Evolutionary conservation across 2,329 filamentous ascomycete species (phyloP), one percentile per base, ranked within the genome.

Genomic region (Curvularia sp.): DNA sequence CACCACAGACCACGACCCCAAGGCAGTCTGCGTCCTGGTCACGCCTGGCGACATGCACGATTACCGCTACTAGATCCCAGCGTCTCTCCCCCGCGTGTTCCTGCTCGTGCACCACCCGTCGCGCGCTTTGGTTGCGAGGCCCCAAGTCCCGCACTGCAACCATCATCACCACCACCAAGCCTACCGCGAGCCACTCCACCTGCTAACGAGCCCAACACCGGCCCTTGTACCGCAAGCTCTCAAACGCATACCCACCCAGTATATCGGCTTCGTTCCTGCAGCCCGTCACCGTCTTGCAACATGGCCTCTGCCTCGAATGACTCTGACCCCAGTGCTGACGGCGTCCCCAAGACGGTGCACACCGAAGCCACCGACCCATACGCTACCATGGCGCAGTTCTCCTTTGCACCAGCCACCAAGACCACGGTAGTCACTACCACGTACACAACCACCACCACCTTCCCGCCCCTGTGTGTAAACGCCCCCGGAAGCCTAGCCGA

Each of bases 371-470:
- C 72, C 39, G 74, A 77, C 25, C 67, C 71, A 9, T 77, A 72
- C 57, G 64, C 72, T 21, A 82, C 84, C 46, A 75, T 88, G 55
- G 86, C 83, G 43, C 85, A 86, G 69, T 82, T 89, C 58, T 86
- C 84, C 2, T 86, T 87, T 67, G 85, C 84, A 55, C 86, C 86
- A 28, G 83, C 86, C 15, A 89, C 86, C 12, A 84, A 86, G 69
- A 88, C 86, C 10, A 88, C 86, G 0, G 83, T 88, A 10, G 87
- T 97, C 61, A 97, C 93, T 1, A 97, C 94, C 0, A 97, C 93
- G 0, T 97, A 93, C 0, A 96, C 92, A 0, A 96, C 93, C 1
- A 92, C 88, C 76, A 83, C 92, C 78, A 78, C 82, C 15, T 96
- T 95, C 66, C 93, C 94, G 46, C 92, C 92, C n/a, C 82, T 97